phyloP scores from a whole-genome alignment of 345 rosid genomes.

The Pistacia atlantica region DNA sequence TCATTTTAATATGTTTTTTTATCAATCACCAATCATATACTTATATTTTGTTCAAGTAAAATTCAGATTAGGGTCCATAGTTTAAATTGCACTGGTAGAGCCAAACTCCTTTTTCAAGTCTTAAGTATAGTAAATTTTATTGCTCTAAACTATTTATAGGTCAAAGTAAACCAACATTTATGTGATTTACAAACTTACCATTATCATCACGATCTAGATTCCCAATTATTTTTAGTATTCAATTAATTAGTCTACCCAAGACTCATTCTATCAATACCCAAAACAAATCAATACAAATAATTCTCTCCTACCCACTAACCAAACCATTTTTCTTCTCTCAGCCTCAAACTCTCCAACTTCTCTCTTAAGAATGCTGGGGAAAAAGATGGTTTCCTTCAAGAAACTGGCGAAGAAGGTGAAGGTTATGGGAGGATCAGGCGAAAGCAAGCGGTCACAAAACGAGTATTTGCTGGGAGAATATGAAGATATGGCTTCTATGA shows the following conservation, averaged over 20 bases:
- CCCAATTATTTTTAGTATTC: not conserved
- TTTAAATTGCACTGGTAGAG: not conserved
- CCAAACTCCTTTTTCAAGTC: too few relatives aligned
- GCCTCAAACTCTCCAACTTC: not conserved
- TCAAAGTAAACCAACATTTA: slow-evolving; percentile 17
- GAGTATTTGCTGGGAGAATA: slow-evolving; percentile 47
- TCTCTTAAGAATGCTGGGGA: slow-evolving; percentile 54
- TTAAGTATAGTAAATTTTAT: not conserved
- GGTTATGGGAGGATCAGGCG: slow-evolving; percentile 36
- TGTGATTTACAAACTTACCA: not conserved
- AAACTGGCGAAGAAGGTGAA: slow-evolving; percentile 78
- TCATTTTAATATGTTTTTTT: not conserved
- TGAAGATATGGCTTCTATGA: slow-evolving; percentile 27
- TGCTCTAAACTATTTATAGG: not conserved
- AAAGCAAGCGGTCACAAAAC: slow-evolving; percentile 28
- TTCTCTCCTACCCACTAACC: slow-evolving; percentile 14
- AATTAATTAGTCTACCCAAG: not conserved
- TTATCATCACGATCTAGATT: slow-evolving; percentile 1
- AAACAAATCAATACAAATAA: slow-evolving; percentile 13
- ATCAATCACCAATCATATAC: not conserved
- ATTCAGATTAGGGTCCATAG: not conserved
- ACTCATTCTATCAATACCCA: slow-evolving; percentile 15
- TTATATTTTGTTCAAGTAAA: too few relatives aligned
- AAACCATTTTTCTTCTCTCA: not conserved
- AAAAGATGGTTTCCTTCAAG: slow-evolving; percentile 73